Evolutionary conservation across 768 basidiomycete species (phyloP), one percentile per base, ranked within the genome.

Genomic region (Agaricus subrufescens): DNA sequence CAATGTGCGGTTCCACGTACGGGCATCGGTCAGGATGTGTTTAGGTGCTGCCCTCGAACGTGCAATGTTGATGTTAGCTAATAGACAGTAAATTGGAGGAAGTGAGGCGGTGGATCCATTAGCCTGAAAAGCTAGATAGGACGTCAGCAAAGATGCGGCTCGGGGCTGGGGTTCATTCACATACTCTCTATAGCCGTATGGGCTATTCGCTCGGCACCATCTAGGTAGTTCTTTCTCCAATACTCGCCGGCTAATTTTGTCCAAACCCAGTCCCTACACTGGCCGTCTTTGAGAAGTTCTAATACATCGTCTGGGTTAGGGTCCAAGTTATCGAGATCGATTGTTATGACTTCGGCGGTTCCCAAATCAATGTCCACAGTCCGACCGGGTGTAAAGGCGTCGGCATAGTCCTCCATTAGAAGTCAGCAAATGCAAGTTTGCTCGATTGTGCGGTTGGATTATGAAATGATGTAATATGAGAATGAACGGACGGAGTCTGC

Each of bases 251-350:
- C 92, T 23, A 95, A 77, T 59, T 83, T 84, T 1, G 89, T 84
- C 91, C 91, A 95, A 10, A 87, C 82, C 66, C 80, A 83, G 15
- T 84, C 83, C 57, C 75, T 83, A 53, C 87, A 90, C 54, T 85
- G 82, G 0, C 86, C 87, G 30, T 89, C 85, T 56, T 78, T 81
- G 47, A 94, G 67, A 3, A 94, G 69, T 62, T 88, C 85, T 48
- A 89, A 72, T 2, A 92, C 83, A 58, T 90, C 87, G 58, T 87
- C 84, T 6, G 87, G 84, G 63, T 83, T 85, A 3, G 85, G 84
- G 69, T 91, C 89, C 50, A 98, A 85, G 62, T 87, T 77, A 74
- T 91, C 89, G 39, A 98, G 80, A 75, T 96, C 91, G 57, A 98
- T 86, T 23, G 90, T 89, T 57, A 95, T 89, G 65, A 91, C 82